A percentile compares a stretch with the other conserved stretches of the same genome.
Conservation (phyloP, 2,329 filamentous ascomycete genomes). For the Apiospora aurea region DNA sequence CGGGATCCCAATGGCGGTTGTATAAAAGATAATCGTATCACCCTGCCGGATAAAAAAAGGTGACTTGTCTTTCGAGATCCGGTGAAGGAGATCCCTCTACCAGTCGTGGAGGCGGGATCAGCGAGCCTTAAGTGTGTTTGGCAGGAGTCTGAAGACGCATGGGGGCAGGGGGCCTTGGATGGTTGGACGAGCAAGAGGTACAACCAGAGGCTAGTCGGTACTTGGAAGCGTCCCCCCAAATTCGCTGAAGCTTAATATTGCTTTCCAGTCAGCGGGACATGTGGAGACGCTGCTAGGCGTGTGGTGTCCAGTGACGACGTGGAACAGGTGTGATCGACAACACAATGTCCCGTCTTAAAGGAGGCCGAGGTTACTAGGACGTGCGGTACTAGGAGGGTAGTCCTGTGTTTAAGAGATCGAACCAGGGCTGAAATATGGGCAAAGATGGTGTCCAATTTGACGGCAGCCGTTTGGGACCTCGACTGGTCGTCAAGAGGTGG, state of each 20-base stretch:
- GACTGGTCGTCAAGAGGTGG: constrained; percentile 44
- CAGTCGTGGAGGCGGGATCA: constrained; percentile 58
- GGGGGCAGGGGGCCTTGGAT: constrained; percentile 44
- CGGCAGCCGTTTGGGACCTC: constrained; percentile 44
- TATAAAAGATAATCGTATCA: constrained; percentile 53
- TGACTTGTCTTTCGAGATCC: constrained; percentile 44
- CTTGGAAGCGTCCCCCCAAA: constrained; percentile 44
- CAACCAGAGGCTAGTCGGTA: constrained; percentile 48
- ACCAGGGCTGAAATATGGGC: constrained; percentile 40
- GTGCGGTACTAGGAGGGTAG: constrained; percentile 44
- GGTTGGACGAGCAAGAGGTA: constrained; percentile 43
- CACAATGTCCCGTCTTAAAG: constrained; percentile 58
- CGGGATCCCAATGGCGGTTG: constrained; percentile 48
- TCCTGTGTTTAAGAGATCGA: constrained; percentile 39
- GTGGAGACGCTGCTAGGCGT: constrained; percentile 46
- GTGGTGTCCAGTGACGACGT: constrained; percentile 54
- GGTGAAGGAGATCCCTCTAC: constrained; percentile 47
- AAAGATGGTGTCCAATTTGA: constrained; percentile 45
- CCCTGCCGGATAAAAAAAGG: constrained; percentile 39
- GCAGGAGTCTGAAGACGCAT: constrained; percentile 46
- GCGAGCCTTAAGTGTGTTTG: constrained; percentile 65
- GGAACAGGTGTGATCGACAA: constrained; percentile 61
- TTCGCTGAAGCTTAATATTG: constrained; percentile 53
- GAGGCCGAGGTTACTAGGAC: constrained; percentile 51
- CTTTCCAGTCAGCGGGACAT: constrained; percentile 51